A percentile compares a stretch with the other conserved stretches of the same genome.
phyloP scores from a whole-genome alignment of 371 early-diverging fungal species.

The Rhizomucor miehei region DNA sequence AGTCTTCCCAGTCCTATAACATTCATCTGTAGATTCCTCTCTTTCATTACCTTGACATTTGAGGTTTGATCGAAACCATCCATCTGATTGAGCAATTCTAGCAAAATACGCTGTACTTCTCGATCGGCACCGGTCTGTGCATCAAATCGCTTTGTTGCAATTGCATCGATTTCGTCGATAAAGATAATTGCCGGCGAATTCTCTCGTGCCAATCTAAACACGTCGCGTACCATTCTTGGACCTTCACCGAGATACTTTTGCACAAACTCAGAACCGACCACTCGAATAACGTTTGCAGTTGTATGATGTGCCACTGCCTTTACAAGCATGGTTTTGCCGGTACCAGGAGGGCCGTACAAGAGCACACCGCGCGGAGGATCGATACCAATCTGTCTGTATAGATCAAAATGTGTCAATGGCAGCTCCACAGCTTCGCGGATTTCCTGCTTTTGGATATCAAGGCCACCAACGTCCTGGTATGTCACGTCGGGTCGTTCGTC shows the following conservation, averaged over 20 bases:
- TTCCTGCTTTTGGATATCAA: slow-evolving; percentile 99
- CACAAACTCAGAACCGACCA: slow-evolving; percentile 99
- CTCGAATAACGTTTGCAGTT: slow-evolving; percentile 98
- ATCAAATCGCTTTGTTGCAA: slow-evolving; percentile 99
- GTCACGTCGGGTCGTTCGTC: slow-evolving; percentile 97
- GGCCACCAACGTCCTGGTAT: slow-evolving; percentile 98
- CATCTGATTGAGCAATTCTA: slow-evolving; percentile 99
- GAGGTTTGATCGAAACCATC: slow-evolving; percentile 99
- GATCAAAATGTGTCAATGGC: slow-evolving; percentile 99
- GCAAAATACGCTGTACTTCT: slow-evolving; percentile 99
- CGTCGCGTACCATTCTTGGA: slow-evolving; percentile 99
- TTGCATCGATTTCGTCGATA: slow-evolving; percentile 99
- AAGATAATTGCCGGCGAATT: slow-evolving; percentile 99
- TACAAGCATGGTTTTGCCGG: slow-evolving; percentile 98
- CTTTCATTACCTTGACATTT: slow-evolving; percentile 85
- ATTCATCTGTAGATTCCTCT: too few species aligned
- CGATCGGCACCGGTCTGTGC: slow-evolving; percentile 99
- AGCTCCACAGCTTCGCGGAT: slow-evolving; percentile 99
- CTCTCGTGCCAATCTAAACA: slow-evolving; percentile 98
- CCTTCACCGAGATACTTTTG: slow-evolving; percentile 99
- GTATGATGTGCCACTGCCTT: slow-evolving; percentile 99
- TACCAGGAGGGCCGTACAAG: slow-evolving; percentile 98
- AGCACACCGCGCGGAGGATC: slow-evolving; percentile 98
- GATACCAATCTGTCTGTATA: slow-evolving; percentile 99
- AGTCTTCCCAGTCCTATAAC: too few species aligned